phyloP scores from a whole-genome alignment of 148 eudicot species.

The Fagopyrum tataricum region DNA sequence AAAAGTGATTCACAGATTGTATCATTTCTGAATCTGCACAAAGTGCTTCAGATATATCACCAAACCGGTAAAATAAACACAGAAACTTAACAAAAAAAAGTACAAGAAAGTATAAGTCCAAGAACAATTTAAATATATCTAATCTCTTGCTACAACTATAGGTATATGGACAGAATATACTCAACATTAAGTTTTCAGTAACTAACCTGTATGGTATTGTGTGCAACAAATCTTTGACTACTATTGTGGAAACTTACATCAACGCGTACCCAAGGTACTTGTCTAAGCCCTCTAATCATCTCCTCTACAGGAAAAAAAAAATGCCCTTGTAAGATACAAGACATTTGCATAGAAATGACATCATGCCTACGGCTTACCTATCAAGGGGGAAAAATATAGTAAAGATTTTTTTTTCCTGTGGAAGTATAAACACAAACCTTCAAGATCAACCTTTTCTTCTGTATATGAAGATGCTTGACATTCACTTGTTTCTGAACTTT shows the following conservation, averaged over 20 bases:
- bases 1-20: not conserved
- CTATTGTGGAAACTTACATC: conserved; percentile 85
- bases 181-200: not conserved
- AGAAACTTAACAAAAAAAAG: not conserved
- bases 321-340: conserved; percentile 6
- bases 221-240: conserved; percentile 76
- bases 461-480: conserved; percentile 24
- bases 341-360: conserved; percentile 12
- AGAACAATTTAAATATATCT: not conserved
- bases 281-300: conserved; percentile 82
- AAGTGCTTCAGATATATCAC: not conserved
- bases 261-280: conserved; percentile 87
- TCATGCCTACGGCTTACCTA: not conserved
- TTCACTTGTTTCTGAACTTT: conserved; percentile 19
- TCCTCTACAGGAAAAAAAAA: conserved; percentile 41
- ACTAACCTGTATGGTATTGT: conserved; percentile 79
- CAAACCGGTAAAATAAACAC: not conserved
- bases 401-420: not conserved
- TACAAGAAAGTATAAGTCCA: not conserved
- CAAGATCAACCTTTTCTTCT: conserved; percentile 41
- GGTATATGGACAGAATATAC: not conserved
- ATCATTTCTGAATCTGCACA: not conserved
- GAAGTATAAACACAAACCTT: conserved; percentile 41
- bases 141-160: not conserved
- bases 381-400: not conserved